Base-by-base conservation (phyloP, 139 green algal species). In the Trebouxia sp. region DNA sequence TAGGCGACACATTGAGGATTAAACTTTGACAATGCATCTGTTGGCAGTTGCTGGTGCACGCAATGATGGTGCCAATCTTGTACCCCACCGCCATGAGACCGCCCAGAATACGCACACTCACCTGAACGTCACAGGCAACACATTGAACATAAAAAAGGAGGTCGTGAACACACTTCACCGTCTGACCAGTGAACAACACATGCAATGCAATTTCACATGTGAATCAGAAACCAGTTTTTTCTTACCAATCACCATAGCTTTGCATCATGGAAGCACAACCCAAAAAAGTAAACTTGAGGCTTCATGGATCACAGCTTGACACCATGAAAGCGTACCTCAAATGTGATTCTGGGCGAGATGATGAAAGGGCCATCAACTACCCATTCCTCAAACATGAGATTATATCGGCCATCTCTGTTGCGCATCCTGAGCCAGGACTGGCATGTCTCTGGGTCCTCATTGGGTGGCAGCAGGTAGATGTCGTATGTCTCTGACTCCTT, bases 351-450 rank as follows among this genome's bases (percentile, higher is more conserved):
- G 1, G 96, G 96, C 0, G 92, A 95, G 80, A 99, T 98, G 86
- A 99, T 97, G 83, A 98, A 98, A 12, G 90, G 85, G 9, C 88
- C 95, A 69, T 98, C 95, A 50, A 88, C 92, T 24, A 98, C 92
- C 89, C 91, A 97, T 88, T 98, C 96, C 86, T 98, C 96, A 85
- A 99, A 99, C 94, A 98, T 97, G 38, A 99, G 93, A 65, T 87
- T 94, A 91, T 99, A 99, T 38, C 92, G 88, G 1, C 96, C 96
- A 70, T 99, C 95, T 10, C 93, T 85, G 87, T 97, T 98, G 80
- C 96, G 91, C 96, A 99, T 98, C 83, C 96, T 92, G 85, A 99
- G 92, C 95, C 97, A 99, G 42, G 87, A 92, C 77, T 92, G 85
- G 88, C 96, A 99, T 6, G 93, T 97, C 83, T 99, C 96, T 1